Evolutionary conservation across 352 stramenopile genomes (phyloP), one percentile per base, ranked within the genome.

Genomic region (Phytophthora tubulina): DNA sequence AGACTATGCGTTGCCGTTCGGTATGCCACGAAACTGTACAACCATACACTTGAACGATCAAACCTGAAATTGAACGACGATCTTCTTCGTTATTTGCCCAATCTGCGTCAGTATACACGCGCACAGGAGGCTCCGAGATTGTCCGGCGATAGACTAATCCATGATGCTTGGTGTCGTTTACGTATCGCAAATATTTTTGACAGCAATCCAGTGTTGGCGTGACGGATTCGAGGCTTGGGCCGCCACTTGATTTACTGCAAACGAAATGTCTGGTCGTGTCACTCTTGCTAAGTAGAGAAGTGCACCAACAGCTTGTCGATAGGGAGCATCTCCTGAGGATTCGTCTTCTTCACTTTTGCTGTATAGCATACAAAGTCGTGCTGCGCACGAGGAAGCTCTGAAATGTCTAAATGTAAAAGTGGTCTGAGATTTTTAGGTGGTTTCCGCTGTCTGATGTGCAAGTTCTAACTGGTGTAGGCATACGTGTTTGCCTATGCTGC

Each of bases 201-300:
- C 60, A 2, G 41, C 62, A 0, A 41, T 17, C 45, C 62, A 70
- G 41, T 58, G 52, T 0, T 9, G 3, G 1, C 51, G 63, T 21
- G 7, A 46, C 2, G 62, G 50, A 17, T 68, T 31, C 4, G 35
- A 46, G 1, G 27, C 51, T 5, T 63, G 63, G 5, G 44, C 44
- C 15, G 53, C 51, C 11, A 70, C 53, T 70, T 70, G 44, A 39
- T 70, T 70, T 3, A 70, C 53, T 10, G 52, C 45, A 31, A 48
- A 70, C 4, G 27, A 6, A 13, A 59, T 63, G 6, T 63, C 63
- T 1, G 52, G 53, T 13, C 63, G 7, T 15, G 63, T 70, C 1
- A 63, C 53, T 4, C 63, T 31, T 0, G 39, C 27, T 8, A 70
- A 9, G 17, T 70, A 63, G 0, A 70, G 14, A 1, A 70, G 30